Percentiles rank a stretch among this genome's conserved stretches.
Evolutionary conservation across 2,329 filamentous ascomycete species (phyloP).

Genomic region (Colletotrichum somersetense): DNA sequence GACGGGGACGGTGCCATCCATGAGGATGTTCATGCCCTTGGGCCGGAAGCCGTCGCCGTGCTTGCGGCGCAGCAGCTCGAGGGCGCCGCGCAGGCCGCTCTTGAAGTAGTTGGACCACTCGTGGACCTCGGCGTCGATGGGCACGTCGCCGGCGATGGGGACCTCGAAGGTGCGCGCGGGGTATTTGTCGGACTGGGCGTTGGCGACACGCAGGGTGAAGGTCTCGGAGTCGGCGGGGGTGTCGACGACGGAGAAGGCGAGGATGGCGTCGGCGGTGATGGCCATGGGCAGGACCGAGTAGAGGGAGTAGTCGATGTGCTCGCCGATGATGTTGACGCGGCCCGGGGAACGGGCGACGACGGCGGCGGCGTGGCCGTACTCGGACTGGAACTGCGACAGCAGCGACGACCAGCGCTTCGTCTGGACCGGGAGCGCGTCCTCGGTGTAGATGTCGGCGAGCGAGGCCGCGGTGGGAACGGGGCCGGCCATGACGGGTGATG

Average conservation of each 20-base stretch:
- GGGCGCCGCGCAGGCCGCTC: slow-evolving; percentile 85
- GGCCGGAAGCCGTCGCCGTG: slow-evolving; percentile 70
- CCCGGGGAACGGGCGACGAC: slow-evolving; percentile 93
- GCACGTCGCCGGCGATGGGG: slow-evolving; percentile 70
- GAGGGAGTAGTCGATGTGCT: slow-evolving; percentile 98
- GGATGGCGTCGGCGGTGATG: slow-evolving; percentile 88
- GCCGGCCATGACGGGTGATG: slow-evolving; percentile 60
- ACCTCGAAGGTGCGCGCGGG: slow-evolving; percentile 80
- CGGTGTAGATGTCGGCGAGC: slow-evolving; percentile 85
- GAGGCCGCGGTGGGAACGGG: slow-evolving; percentile 80
- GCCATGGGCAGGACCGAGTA: slow-evolving; percentile 98
- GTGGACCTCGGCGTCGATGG: slow-evolving; percentile 86
- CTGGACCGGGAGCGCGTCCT: slow-evolving; percentile 76
- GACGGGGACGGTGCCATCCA: slow-evolving; percentile 92
- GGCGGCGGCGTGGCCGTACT: slow-evolving; percentile 77
- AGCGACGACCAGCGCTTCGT: slow-evolving; percentile 81
- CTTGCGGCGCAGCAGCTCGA: slow-evolving; percentile 81
- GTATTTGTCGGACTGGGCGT: slow-evolving; percentile 82
- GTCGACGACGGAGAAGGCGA: slow-evolving; percentile 77
- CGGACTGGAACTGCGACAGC: slow-evolving; percentile 75
- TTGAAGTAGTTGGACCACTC: slow-evolving; percentile 99
- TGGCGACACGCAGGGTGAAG: slow-evolving; percentile 81
- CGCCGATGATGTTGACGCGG: slow-evolving; percentile 97
- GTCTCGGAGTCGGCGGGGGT: slow-evolving; percentile 64
- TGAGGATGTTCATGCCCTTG: slow-evolving; percentile 85